These are phyloP conservation scores for Pezicula radicicola DNA, from an alignment of 2,329 filamentous ascomycete species.

Conservation along the genomic window DNA sequence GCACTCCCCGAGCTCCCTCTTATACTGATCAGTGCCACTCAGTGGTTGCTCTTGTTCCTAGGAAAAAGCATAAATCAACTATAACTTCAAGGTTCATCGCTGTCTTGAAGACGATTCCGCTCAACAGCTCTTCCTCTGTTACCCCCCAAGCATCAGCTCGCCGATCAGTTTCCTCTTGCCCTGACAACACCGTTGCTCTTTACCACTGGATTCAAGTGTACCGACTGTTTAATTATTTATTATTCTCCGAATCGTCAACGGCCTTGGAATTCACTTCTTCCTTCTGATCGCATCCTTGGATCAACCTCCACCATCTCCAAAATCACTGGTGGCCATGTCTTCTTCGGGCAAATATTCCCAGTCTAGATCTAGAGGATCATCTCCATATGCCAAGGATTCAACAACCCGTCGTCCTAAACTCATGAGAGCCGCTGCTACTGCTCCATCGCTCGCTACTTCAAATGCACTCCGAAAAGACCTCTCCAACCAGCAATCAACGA, in stretches of 20 bases:
- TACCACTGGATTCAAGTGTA: too few species aligned
- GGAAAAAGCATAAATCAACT: too few species aligned
- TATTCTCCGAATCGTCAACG: too few species aligned
- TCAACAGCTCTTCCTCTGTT: too few species aligned
- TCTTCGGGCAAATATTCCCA: slow-evolving; percentile 12
- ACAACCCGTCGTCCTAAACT: slow-evolving; percentile 48
- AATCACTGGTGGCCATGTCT: slow-evolving; percentile 24
- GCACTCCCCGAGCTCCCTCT: too few species aligned
- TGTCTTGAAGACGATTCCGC: not conserved
- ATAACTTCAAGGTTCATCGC: not conserved
- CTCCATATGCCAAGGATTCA: slow-evolving; percentile 31
- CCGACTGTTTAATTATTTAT: too few species aligned
- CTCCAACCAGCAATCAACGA: slow-evolving; percentile 44
- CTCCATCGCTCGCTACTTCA: slow-evolving; percentile 55
- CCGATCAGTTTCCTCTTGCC: too few species aligned
- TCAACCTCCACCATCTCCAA: not conserved
- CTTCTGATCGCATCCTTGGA: not conserved
- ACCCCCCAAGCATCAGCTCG: too few species aligned
- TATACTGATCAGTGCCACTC: too few species aligned
- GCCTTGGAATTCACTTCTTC: too few species aligned
- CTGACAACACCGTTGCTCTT: too few species aligned
- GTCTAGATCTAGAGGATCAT: slow-evolving; percentile 33
- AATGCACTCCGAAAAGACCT: slow-evolving; percentile 50
- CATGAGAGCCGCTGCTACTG: slow-evolving; percentile 52
- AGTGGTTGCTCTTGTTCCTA: too few species aligned